Percentiles rank a stretch among this genome's conserved stretches.
Conservation (phyloP, 371 early-diverging fungal species). For the Smittium culicis region DNA sequence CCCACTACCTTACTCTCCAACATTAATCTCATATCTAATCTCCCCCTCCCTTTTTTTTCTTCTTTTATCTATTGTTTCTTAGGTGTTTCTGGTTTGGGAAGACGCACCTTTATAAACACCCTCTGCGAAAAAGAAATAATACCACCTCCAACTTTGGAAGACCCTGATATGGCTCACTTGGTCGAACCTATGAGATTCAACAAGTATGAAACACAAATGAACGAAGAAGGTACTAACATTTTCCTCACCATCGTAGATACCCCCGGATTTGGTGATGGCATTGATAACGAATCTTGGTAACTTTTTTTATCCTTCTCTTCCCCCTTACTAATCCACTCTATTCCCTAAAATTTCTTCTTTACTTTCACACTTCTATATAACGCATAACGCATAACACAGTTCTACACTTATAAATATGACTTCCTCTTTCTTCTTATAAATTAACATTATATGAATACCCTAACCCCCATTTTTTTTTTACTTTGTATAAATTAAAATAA, state of each 20-base stretch:
- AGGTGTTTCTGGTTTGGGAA: constrained; percentile 88
- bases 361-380: no score
- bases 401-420: no score
- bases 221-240: constrained; percentile 85
- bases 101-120: constrained; percentile 97
- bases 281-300: constrained; percentile 57
- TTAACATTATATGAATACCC: no score
- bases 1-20: no score
- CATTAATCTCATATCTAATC: no score
- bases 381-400: no score
- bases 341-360: background rate
- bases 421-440: no score
- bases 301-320: background rate
- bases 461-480: no score
- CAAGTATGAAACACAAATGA: constrained; percentile 71
- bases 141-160: constrained; percentile 49
- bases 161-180: constrained; percentile 73
- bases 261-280: constrained; percentile 93
- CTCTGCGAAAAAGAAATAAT: constrained; percentile 70
- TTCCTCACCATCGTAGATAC: constrained; percentile 86
- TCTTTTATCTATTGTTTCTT: no score
- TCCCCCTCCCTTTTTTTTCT: no score
- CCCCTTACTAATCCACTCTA: background rate
- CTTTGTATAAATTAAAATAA: constrained; percentile 17
- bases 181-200: constrained; percentile 86